These are phyloP conservation scores for Panicum hallii DNA, from an alignment of 202 grass and related monocot species.

Conservation along the genomic window DNA sequence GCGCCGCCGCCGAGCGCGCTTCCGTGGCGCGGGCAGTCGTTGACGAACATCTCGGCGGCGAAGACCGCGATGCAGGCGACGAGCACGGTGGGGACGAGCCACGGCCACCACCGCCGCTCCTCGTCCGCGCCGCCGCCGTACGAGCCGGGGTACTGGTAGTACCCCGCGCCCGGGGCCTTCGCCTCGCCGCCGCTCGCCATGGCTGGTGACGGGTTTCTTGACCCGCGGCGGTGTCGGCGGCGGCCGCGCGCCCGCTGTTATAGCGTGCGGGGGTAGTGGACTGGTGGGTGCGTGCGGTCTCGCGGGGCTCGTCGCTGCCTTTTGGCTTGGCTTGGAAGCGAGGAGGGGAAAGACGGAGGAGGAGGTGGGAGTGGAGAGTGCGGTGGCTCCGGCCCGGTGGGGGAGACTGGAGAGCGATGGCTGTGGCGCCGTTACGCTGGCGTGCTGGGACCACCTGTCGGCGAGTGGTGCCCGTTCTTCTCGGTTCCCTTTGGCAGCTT, in stretches of 20 bases:
- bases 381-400: neutral
- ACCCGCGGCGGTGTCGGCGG: neutral
- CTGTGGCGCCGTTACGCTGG: neutral
- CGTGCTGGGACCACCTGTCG: neutral
- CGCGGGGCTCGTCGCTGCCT: neutral
- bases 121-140: constrained; percentile 45
- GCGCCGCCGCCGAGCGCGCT: constrained; percentile 40
- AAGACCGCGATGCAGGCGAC: constrained; percentile 74
- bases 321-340: constrained; percentile 63
- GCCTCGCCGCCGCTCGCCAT: constrained; percentile 57
- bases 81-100: constrained; percentile 77
- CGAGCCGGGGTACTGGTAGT: constrained; percentile 37
- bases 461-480: neutral
- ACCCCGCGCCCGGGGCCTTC: constrained; percentile 42
- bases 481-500: too few relatives aligned
- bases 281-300: neutral
- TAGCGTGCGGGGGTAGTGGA: constrained; percentile 39
- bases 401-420: neutral
- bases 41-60: constrained; percentile 83
- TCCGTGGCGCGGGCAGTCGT: constrained; percentile 72
- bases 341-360: neutral
- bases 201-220: neutral
- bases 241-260: neutral
- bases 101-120: constrained; percentile 73
- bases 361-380: constrained; percentile 14